Conservation (phyloP, 2,329 filamentous ascomycete species). For the Aureobasidium vineae region DNA sequence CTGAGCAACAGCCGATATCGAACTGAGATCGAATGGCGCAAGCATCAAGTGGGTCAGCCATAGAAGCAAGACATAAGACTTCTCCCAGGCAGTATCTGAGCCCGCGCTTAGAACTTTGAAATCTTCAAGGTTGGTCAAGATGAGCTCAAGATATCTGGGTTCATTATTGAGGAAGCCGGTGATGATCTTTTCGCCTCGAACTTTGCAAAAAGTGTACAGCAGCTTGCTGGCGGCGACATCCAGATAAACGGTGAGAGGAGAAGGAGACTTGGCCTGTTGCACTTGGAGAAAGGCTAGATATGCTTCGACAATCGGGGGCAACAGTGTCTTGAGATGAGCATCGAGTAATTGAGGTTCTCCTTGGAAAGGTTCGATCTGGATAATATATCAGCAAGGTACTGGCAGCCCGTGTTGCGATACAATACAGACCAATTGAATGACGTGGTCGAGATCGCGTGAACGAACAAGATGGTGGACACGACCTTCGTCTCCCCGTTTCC, state of each 20-base stretch:
- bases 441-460: constrained; percentile 42
- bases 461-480: constrained; percentile 42
- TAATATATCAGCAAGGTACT: background rate
- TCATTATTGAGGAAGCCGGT: constrained; percentile 89
- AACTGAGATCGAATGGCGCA: constrained; percentile 85
- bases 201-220: constrained; percentile 89
- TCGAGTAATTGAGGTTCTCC: constrained; percentile 93
- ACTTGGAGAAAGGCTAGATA: constrained; percentile 65
- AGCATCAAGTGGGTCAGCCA: constrained; percentile 63
- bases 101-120: constrained; percentile 40
- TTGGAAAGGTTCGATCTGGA: constrained; percentile 79
- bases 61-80: constrained; percentile 79
- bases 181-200: constrained; percentile 89
- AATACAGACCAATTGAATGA: constrained; percentile 39
- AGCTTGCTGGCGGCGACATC: constrained; percentile 72
- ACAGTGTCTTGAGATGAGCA: constrained; percentile 70
- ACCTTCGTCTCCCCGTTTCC: constrained; percentile 35
- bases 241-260: constrained; percentile 40
- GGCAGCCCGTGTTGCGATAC: background rate
- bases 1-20: constrained; percentile 63
- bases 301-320: constrained; percentile 71
- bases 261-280: constrained; percentile 29
- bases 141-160: constrained; percentile 74
- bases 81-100: constrained; percentile 63
- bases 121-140: constrained; percentile 72